phyloP scores from a whole-genome alignment of 169 alveolate genomes.

The Cystoisospora suis region DNA sequence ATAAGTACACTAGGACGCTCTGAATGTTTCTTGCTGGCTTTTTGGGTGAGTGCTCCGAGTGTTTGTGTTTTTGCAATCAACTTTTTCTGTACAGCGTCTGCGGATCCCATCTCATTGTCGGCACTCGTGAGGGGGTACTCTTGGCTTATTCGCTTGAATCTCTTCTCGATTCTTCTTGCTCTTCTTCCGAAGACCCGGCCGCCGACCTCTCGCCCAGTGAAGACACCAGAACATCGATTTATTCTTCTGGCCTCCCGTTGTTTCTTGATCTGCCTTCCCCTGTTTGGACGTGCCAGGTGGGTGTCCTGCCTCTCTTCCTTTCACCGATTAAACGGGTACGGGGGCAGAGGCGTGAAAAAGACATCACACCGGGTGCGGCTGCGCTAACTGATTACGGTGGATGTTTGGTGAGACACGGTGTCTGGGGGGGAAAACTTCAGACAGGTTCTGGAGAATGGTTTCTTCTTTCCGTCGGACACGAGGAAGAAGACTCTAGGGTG shows the following conservation, averaged over 20 bases:
- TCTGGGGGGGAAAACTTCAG: background rate
- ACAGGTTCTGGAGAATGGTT: background rate
- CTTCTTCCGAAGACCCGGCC: background rate
- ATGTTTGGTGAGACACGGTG: conserved; percentile 2
- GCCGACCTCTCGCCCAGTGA: background rate
- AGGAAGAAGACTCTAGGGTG: background rate
- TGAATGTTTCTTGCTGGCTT: background rate
- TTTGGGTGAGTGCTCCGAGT: background rate
- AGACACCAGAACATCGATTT: background rate
- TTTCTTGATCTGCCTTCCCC: background rate
- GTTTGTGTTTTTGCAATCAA: background rate
- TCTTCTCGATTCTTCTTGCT: background rate
- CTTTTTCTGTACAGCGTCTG: background rate
- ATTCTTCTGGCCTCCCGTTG: background rate
- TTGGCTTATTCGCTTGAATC: background rate
- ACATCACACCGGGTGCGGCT: background rate
- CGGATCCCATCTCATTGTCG: conserved; percentile 14
- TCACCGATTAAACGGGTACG: background rate
- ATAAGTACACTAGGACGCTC: background rate
- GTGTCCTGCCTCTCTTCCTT: background rate
- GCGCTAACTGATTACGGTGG: background rate
- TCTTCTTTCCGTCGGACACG: background rate
- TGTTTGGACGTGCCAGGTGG: background rate
- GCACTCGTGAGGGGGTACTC: background rate
- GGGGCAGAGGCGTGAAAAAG: background rate